Evolutionary conservation across 108 stramenopile species (phyloP).

Genomic region (Fragilariopsis cylindrus): DNA sequence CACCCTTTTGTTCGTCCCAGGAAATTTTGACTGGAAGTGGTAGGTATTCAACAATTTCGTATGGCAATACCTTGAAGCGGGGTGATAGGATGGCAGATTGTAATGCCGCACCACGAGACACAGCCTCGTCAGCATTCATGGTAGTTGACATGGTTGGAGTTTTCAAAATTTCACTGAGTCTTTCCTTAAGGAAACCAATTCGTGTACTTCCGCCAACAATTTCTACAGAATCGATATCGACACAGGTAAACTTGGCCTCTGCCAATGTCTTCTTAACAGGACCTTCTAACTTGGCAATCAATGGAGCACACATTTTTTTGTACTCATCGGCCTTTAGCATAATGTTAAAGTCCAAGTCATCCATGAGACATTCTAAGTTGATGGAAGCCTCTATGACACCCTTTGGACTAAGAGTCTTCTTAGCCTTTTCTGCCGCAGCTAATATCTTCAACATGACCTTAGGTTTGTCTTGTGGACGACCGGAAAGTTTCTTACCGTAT

Average conservation of each 20-base stretch:
- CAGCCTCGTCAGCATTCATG: slow-evolving; percentile 98
- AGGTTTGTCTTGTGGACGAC: slow-evolving; percentile 66
- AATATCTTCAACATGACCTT: slow-evolving; percentile 94
- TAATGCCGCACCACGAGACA: slow-evolving; percentile 94
- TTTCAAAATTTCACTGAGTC: slow-evolving; percentile 76
- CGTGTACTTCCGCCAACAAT: slow-evolving; percentile 96
- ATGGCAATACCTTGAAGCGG: slow-evolving; percentile 97
- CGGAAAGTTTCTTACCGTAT: slow-evolving; percentile 76
- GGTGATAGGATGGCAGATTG: slow-evolving; percentile 97
- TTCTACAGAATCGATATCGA: slow-evolving; percentile 84
- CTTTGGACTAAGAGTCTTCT: slow-evolving; percentile 95
- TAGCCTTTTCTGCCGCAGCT: slow-evolving; percentile 95
- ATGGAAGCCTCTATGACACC: slow-evolving; percentile 95
- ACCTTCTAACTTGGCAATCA: slow-evolving; percentile 81
- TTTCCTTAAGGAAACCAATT: slow-evolving; percentile 88
- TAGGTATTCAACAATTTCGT: slow-evolving; percentile 86
- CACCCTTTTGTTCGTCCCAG: slow-evolving; percentile 83
- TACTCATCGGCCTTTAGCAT: slow-evolving; percentile 83
- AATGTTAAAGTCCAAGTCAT: slow-evolving; percentile 90
- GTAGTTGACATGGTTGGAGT: slow-evolving; percentile 78
- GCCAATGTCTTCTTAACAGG: slow-evolving; percentile 81
- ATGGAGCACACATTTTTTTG: slow-evolving; percentile 75
- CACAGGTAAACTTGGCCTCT: slow-evolving; percentile 77
- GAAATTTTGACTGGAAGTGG: slow-evolving; percentile 88
- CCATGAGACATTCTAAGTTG: slow-evolving; percentile 92